A percentile compares a stretch with the other conserved stretches of the same genome.
Conservation (phyloP, 2,329 filamentous ascomycete species). For the Xylariaceae sp. region DNA sequence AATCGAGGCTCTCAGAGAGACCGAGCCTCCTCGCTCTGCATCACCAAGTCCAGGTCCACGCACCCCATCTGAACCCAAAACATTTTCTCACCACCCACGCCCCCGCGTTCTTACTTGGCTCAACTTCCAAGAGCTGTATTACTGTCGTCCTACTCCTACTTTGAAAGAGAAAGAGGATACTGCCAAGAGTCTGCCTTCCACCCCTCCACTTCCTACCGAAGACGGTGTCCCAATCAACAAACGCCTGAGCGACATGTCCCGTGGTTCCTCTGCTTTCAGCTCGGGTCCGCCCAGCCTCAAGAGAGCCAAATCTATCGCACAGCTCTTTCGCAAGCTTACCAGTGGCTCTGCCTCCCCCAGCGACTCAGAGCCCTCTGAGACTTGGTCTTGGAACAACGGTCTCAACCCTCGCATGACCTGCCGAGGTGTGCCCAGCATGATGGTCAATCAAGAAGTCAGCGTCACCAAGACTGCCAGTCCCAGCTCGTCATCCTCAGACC, state of each 20-base stretch:
- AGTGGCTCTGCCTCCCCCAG: conserved; percentile 2
- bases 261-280: conserved; percentile 6
- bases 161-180: no score
- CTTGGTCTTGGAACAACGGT: conserved; percentile 8
- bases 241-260: no score
- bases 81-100: no score
- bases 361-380: no score
- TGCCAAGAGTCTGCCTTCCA: no score
- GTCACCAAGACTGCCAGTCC: neutral
- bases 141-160: no score
- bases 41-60: no score
- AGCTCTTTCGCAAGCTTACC: conserved; percentile 5
- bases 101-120: no score
- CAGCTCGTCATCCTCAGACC: neutral
- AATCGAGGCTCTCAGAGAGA: no score
- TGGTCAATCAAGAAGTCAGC: conserved; percentile 8
- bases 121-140: no score
- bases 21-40: no score
- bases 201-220: neutral
- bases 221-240: neutral
- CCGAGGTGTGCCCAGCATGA: conserved; percentile 18
- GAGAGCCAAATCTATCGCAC: conserved; percentile 13
- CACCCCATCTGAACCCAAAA: no score
- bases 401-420: conserved; percentile 26
- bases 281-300: neutral